Evolutionary conservation across 208 protist genomes (phyloP), one percentile per base, ranked within the genome.

Genomic region (Trypanosoma brucei): DNA sequence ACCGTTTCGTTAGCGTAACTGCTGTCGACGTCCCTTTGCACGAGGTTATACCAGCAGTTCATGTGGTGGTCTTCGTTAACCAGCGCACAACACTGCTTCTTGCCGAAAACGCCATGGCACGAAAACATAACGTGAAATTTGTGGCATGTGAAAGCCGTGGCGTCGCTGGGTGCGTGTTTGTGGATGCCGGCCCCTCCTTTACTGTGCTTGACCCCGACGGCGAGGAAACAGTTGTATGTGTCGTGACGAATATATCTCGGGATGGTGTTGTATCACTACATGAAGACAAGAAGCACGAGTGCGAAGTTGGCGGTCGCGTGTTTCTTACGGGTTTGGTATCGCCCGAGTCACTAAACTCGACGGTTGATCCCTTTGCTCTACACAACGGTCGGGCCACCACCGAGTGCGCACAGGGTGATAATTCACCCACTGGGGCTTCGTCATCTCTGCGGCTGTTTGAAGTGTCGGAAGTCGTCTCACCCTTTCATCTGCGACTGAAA

Each of bases 281-380:
- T 69, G 88, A 94, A 38, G 89, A 96, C 60, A 85, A 91, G 64
- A 78, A 76, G 22, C 92, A 96, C 65, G 89, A 95, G 58, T 92
- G 88, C 46, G 86, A 88, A 71, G 75, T 81, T 11, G 92, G 92
- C 49, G 79, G 83, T 59, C 66, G 70, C 39, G 81, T 96, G 2
- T 93, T 91, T 65, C 87, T 95, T 58, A 94, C 85, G 1, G 83
- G 91, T 0, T 53, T 96, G 22, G 45, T 56, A 2, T 50, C 72
- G 8, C 76, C 89, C 31, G 66, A 67, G 36, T 42, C 44, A 31
- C 61, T 75, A 22, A 93, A 93, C 72, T 76, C 78, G 9, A 36
- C 42, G 37, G 50, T 62, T 14, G 75, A 77, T 36, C 63, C 52
- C 22, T 50, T 58, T 35, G 39, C 37, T 2, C 3, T 68, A 33